phyloP scores from a whole-genome alignment of 257 asterid genomes.

The Vinca minor region DNA sequence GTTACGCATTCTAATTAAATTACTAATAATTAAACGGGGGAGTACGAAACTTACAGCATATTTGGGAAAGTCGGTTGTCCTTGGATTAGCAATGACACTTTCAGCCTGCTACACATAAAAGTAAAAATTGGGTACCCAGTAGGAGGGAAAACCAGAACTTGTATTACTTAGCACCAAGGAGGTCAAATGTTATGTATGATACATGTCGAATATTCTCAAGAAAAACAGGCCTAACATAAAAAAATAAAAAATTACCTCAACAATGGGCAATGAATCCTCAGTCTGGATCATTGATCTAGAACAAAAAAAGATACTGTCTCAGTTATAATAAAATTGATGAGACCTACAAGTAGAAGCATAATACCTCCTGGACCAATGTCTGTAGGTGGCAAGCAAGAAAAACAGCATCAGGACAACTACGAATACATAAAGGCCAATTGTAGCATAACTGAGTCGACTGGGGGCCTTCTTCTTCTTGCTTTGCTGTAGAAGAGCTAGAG shows the following conservation, averaged over 20 bases:
- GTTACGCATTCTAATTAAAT: background rate
- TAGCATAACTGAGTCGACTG: conserved; percentile 28
- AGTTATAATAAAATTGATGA: no score
- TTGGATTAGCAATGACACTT: conserved; percentile 23
- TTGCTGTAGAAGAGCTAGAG: conserved; percentile 45
- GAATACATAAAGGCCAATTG: conserved; percentile 26
- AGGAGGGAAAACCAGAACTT: no score
- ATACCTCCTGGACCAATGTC: conserved; percentile 39
- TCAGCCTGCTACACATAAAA: conserved; percentile 40
- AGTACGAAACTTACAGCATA: conserved; percentile 72
- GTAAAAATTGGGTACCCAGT: no score
- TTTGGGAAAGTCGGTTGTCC: conserved; percentile 50
- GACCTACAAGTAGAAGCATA: no score
- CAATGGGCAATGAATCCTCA: conserved; percentile 9
- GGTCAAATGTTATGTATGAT: background rate
- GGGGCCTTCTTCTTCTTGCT: conserved; percentile 51
- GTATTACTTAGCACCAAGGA: no score
- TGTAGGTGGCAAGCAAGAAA: conserved; percentile 39
- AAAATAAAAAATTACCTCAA: conserved; percentile 22
- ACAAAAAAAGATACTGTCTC: no score
- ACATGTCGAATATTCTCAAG: background rate
- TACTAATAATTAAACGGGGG: background rate
- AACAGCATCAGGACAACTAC: conserved; percentile 28
- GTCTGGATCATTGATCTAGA: conserved; percentile 25
- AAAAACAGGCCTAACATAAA: no score